Base-by-base conservation (phyloP, 192 early-diverging fungal genomes). In the Coemansia sp. region DNA sequence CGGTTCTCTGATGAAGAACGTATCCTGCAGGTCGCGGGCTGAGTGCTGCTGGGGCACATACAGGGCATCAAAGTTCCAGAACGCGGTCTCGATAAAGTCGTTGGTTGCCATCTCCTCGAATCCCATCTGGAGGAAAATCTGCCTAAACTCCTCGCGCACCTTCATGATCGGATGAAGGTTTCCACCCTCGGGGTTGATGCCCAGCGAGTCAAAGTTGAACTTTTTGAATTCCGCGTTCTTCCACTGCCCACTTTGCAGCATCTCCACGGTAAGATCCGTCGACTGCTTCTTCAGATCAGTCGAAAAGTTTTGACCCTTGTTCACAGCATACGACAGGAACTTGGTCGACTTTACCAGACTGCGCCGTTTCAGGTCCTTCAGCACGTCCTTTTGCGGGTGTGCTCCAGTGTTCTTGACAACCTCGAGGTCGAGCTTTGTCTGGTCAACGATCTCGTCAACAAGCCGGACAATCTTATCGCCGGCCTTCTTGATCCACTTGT, bases 31-130 rank as follows among this genome's bases (percentile, higher is more conserved):
- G 73, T 93, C 90, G 69, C 93, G 88, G 11, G 92, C 95, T 59
- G 96, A 90, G 69, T 99, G 98, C 84, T 98, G 94, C 87, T 99
- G 96, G 33, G 98, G 97, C 74, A 98, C 96, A 88, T 97, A 99
- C 64, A 99, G 90, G 30, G 96, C 92, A 79, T 99, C 98, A 81
- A 99, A 99, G 86, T 99, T 99, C 98, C 98, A 99, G 91, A 99
- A 99, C 67, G 94, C 93, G 60, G 91, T 92, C 73, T 98, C 98
- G 52, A 94, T 95, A 86, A 92, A 99, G 71, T 91, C 87, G 88
- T 94, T 95, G 59, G 96, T 96, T 23, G 95, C 95, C 98, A 99
- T 99, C 85, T 99, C 98, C 67, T 91, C 87, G 85, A 99, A 99
- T 7, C 96, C 98, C 68, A 97, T 91, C 84, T 99, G 95, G 75